Evolutionary conservation across 768 basidiomycete genomes (phyloP).

Genomic region (Phylloporus arenicola): DNA sequence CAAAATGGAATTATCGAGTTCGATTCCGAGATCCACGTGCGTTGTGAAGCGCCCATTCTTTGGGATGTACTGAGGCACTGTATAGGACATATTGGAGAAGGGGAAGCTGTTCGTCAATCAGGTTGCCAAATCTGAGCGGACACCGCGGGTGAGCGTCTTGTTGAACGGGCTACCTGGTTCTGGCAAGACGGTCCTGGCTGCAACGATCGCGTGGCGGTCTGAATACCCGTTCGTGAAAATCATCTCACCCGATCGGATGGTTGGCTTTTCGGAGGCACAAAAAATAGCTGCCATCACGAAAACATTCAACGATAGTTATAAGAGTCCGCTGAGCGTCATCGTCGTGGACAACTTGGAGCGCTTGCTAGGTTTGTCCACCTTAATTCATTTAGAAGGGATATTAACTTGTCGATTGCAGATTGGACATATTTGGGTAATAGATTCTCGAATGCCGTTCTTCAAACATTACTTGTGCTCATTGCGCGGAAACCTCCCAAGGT

Average conservation of each 20-base stretch:
- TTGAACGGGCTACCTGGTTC: constrained; percentile 86
- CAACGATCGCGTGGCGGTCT: constrained; percentile 90
- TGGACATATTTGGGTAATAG: constrained; percentile 97
- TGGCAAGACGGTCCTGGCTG: constrained; percentile 93
- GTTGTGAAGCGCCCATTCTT: constrained; percentile 2
- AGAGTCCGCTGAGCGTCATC: constrained; percentile 93
- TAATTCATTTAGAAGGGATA: not conserved
- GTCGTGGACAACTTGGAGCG: constrained; percentile 95
- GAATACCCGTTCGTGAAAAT: constrained; percentile 97
- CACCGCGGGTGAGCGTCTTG: constrained; percentile 86
- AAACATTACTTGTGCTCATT: constrained; percentile 84
- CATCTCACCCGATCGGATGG: constrained; percentile 94
- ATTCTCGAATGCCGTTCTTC: constrained; percentile 92
- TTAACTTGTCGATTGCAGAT: constrained; percentile 44
- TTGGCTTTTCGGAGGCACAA: constrained; percentile 88
- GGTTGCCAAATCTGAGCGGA: constrained; percentile 83
- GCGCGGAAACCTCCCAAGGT: constrained; percentile 91
- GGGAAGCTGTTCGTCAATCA: constrained; percentile 91
- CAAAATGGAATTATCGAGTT: constrained; percentile 97
- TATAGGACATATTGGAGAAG: constrained; percentile 78
- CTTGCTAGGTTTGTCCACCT: constrained; percentile 61
- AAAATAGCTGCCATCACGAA: constrained; percentile 91
- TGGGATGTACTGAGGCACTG: not conserved
- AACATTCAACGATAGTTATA: constrained; percentile 92
- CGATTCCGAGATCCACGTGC: constrained; percentile 66